Evolutionary conservation across 805 yeast genomes (phyloP).

Genomic region (Teunomyces barrocoloradensis): DNA sequence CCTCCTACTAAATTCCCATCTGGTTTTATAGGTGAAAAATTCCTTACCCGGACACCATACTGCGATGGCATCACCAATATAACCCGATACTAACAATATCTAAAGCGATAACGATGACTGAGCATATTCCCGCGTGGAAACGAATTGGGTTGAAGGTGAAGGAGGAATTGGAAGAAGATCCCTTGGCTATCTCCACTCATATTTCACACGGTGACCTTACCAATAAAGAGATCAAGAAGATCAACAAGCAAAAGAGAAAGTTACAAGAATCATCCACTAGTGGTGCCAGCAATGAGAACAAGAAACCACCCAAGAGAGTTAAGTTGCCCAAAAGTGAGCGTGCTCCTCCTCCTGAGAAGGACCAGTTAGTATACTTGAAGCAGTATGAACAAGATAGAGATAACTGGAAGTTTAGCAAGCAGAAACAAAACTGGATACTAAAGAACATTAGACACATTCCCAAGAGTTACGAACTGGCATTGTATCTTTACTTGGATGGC

Average conservation of each 20-base stretch:
- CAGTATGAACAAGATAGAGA: constrained; percentile 54
- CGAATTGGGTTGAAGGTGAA: constrained; percentile 66
- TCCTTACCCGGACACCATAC: constrained; percentile 9
- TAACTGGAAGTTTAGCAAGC: constrained; percentile 82
- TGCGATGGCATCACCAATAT: constrained; percentile 2
- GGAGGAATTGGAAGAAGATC: constrained; percentile 44
- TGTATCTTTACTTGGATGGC: constrained; percentile 53
- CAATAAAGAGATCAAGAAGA: constrained; percentile 41
- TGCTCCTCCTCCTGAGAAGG: constrained; percentile 72
- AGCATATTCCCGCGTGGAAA: constrained; percentile 77
- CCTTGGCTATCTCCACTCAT: constrained; percentile 43
- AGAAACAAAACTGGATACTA: constrained; percentile 82
- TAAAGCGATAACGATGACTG: constrained; percentile 3
- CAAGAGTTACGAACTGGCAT: constrained; percentile 47
- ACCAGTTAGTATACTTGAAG: constrained; percentile 64
- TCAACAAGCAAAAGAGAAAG: constrained; percentile 32
- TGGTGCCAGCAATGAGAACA: constrained; percentile 15
- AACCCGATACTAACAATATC: neutral
- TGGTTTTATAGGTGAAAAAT: neutral
- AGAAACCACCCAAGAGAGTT: constrained; percentile 66
- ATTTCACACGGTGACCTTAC: constrained; percentile 43
- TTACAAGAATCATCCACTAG: constrained; percentile 14
- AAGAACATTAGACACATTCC: constrained; percentile 58
- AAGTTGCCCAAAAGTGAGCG: constrained; percentile 69
- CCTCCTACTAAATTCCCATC: no score